A percentile compares a stretch with the other conserved stretches of the same genome.
Evolutionary conservation across 495 filamentous ascomycete species (phyloP).

Genomic region (Staphylotrichum tortipilum): DNA sequence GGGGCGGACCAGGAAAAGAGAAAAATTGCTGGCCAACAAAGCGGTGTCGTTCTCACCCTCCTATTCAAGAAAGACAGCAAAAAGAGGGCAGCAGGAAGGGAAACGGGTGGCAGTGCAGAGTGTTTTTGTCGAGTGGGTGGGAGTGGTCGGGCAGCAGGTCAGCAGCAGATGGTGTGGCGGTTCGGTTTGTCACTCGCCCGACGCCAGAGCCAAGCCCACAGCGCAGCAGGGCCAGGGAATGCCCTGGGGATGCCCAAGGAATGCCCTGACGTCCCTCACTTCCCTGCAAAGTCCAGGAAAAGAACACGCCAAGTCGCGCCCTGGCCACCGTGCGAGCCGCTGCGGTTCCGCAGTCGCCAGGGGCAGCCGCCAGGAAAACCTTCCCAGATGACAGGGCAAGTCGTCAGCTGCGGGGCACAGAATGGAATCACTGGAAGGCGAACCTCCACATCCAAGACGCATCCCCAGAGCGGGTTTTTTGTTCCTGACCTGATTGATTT

Average conservation of each 20-base stretch:
- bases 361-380: not conserved
- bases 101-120: slow-evolving; percentile 11
- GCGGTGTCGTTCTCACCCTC: not conserved
- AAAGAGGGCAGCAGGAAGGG: not conserved
- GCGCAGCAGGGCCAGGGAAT: no score
- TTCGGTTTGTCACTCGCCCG: slow-evolving; percentile 1
- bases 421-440: no score
- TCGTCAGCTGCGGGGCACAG: not conserved
- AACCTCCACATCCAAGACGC: not conserved
- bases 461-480: not conserved
- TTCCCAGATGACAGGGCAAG: no score
- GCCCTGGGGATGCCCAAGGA: no score
- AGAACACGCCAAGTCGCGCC: not conserved
- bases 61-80: no score
- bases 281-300: not conserved
- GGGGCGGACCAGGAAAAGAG: not conserved
- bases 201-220: not conserved
- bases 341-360: not conserved
- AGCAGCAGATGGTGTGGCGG: slow-evolving; percentile 10
- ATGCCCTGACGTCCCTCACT: no score
- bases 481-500: no score
- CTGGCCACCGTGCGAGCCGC: slow-evolving; percentile 2
- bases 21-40: slow-evolving; percentile 1
- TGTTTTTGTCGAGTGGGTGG: slow-evolving; percentile 10
- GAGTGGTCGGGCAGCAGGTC: no score